phyloP scores from a whole-genome alignment of 129 eudicot species.

The Pseudognaphalium luteoalbum region DNA sequence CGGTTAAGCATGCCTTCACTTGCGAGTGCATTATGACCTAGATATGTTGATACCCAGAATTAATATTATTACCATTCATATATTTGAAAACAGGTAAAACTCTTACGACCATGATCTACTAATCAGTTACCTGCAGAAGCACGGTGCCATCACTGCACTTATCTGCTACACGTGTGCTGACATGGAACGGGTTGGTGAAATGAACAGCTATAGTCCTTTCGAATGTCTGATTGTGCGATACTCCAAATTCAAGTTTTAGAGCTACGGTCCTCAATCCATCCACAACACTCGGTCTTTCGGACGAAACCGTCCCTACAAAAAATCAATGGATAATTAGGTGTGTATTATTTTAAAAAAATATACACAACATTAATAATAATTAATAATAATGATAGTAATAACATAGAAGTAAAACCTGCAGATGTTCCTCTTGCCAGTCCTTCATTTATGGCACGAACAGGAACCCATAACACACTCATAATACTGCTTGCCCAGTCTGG shows the following conservation, averaged over 20 bases:
- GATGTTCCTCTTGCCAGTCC: constrained; percentile 70
- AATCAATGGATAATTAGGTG: not conserved
- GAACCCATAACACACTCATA: constrained; percentile 83
- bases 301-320: constrained; percentile 44
- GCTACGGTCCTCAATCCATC: constrained; percentile 95
- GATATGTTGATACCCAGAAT: not conserved
- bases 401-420: constrained; percentile 53
- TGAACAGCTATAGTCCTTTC: constrained; percentile 94
- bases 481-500: constrained; percentile 93
- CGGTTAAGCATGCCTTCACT: constrained; percentile 79
- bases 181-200: constrained; percentile 81
- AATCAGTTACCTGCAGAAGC: constrained; percentile 75
- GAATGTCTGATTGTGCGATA: constrained; percentile 87
- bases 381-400: too few relatives aligned
- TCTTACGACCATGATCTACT: not conserved
- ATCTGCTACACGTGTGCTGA: constrained; percentile 82
- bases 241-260: constrained; percentile 90
- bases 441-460: constrained; percentile 77
- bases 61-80: not conserved
- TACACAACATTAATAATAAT: constrained; percentile 5
- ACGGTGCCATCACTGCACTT: constrained; percentile 80
- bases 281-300: constrained; percentile 76
- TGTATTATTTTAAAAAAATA: constrained; percentile 1
- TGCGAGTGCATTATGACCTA: constrained; percentile 91
- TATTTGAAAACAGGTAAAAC: not conserved